phyloP scores from a whole-genome alignment of 2,329 filamentous ascomycete genomes.

The Metarhizium anisopliae region DNA sequence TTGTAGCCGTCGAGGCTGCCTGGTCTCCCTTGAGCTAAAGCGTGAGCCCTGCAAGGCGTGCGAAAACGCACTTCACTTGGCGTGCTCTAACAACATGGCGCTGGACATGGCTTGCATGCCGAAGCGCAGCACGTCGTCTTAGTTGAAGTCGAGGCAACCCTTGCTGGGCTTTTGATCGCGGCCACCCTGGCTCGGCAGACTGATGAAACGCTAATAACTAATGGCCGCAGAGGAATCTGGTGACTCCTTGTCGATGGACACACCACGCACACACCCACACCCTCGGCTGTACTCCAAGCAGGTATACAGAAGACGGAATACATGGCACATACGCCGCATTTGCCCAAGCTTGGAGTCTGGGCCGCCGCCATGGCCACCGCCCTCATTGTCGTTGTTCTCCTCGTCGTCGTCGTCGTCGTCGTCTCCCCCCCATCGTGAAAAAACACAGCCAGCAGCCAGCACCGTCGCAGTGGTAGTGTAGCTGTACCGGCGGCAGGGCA shows the following conservation, averaged over 20 bases:
- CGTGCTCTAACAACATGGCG: not conserved
- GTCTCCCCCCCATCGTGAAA: too few relatives aligned
- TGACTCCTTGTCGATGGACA: slow-evolving; percentile 12
- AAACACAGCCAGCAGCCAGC: not conserved
- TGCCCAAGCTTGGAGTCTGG: not conserved
- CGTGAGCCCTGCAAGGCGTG: not conserved
- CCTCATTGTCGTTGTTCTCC: too few relatives aligned
- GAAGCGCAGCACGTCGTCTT: too few relatives aligned
- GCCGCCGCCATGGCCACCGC: too few relatives aligned
- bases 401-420: too few relatives aligned
- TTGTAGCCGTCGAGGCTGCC: too few relatives aligned
- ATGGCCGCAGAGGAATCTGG: slow-evolving; percentile 18
- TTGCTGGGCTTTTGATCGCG: slow-evolving; percentile 11
- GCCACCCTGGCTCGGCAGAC: slow-evolving; percentile 20
- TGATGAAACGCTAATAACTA: slow-evolving; percentile 20
- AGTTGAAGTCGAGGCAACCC: not conserved
- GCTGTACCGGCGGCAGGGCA: not conserved
- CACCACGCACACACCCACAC: slow-evolving; percentile 5
- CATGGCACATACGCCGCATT: not conserved
- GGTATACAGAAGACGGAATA: not conserved
- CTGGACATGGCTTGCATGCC: not conserved
- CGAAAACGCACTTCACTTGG: not conserved
- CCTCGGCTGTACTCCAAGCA: not conserved
- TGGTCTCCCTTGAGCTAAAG: too few relatives aligned
- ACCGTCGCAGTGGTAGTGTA: not conserved